Conservation (phyloP, 2,329 filamentous ascomycete species). For the Berkeleyomyces basicola region DNA sequence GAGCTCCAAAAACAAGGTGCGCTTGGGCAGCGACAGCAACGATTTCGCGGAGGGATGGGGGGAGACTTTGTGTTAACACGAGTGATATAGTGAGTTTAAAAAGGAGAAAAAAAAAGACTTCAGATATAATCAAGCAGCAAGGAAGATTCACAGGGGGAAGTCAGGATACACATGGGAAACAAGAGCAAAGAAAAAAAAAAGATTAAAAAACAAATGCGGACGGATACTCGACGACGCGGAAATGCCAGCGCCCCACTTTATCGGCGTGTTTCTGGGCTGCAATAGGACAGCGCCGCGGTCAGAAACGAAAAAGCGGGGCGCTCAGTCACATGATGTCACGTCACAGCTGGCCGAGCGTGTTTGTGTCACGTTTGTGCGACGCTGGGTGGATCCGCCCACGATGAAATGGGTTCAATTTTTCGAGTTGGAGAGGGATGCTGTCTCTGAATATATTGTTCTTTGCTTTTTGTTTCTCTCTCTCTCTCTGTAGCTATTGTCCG, state of each 20-base stretch:
- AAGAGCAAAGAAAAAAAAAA: constrained; percentile 4
- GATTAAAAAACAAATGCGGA: constrained; percentile 8
- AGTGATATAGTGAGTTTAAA: not conserved
- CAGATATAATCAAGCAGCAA: not conserved
- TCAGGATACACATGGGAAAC: not conserved
- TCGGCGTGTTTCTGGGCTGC: not conserved
- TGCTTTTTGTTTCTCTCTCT: not conserved
- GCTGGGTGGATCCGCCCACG: not conserved
- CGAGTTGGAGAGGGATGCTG: not conserved
- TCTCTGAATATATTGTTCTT: not conserved
- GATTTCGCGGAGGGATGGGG: not conserved
- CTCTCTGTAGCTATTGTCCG: not conserved
- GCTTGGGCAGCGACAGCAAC: not conserved
- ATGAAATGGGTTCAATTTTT: not conserved
- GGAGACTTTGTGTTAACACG: not conserved
- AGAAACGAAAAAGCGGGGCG: not conserved
- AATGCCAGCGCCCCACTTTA: not conserved
- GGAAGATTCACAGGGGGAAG: not conserved
- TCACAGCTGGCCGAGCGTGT: not conserved
- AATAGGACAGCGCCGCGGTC: not conserved
- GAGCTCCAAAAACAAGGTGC: not conserved
- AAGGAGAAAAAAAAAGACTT: constrained; percentile 4
- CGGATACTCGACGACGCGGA: not conserved
- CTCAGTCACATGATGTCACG: not conserved
- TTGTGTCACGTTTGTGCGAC: not conserved